phyloP scores from a whole-genome alignment of 176 grass and related monocot genomes.

The Musa troglodytarum region DNA sequence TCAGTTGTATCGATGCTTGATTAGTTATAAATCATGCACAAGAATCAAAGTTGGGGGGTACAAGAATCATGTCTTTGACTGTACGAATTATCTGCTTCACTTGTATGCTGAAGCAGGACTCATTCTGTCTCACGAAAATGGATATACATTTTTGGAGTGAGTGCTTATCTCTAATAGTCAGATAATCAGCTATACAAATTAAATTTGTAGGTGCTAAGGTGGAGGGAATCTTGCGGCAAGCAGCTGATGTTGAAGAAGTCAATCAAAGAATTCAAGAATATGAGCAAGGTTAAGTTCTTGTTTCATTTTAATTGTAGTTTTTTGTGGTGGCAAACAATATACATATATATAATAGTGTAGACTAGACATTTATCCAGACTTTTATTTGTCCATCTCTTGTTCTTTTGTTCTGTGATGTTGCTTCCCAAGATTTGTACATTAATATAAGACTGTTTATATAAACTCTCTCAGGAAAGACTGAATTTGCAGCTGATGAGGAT shows the following conservation, averaged over 20 bases:
- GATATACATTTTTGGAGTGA: conserved; percentile 4
- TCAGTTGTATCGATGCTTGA: too few species aligned
- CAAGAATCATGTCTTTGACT: not conserved
- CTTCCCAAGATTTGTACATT: conserved; percentile 21
- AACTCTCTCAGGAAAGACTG: conserved; percentile 53
- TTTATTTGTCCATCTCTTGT: not conserved
- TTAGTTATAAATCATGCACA: too few species aligned
- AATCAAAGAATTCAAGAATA: conserved; percentile 92
- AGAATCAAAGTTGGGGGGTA: too few species aligned
- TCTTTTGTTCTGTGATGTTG: not conserved
- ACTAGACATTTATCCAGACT: not conserved
- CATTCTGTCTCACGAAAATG: not conserved
- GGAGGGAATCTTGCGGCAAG: conserved; percentile 93
- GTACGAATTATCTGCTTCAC: not conserved
- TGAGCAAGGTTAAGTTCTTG: conserved; percentile 62
- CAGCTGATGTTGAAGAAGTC: conserved; percentile 95
- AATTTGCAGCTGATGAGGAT: conserved; percentile 87
- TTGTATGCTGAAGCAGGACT: not conserved
- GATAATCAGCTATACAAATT: not conserved
- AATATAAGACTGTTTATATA: conserved; percentile 26
- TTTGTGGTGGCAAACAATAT: not conserved
- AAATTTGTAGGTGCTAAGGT: conserved; percentile 67
- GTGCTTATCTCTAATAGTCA: not conserved
- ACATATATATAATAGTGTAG: too few species aligned
- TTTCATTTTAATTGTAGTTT: not conserved